phyloP scores from a whole-genome alignment of 352 stramenopile species.

The Phytophthora pistaciae region DNA sequence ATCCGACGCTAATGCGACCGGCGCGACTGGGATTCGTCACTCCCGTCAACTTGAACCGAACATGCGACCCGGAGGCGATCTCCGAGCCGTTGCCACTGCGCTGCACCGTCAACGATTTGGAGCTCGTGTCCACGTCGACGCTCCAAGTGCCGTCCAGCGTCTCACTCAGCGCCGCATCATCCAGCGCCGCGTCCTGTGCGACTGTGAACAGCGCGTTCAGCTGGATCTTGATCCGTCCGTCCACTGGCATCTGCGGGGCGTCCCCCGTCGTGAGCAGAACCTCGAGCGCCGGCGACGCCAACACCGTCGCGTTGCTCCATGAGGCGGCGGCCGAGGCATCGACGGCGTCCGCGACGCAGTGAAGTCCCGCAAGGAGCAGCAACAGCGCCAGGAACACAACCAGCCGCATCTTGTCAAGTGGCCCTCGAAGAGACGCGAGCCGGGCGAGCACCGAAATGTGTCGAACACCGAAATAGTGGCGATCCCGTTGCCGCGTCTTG shows the following conservation, averaged over 20 bases:
- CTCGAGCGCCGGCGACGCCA: slow-evolving; percentile 19
- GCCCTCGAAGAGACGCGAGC: slow-evolving; percentile 21
- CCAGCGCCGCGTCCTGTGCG: slow-evolving; percentile 22
- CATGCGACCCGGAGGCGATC: slow-evolving; percentile 8
- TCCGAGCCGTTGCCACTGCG: slow-evolving; percentile 31
- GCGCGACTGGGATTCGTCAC: slow-evolving; percentile 37
- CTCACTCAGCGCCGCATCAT: slow-evolving; percentile 19
- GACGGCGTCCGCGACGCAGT: slow-evolving; percentile 16
- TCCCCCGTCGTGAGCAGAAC: slow-evolving; percentile 33
- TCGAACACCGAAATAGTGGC: slow-evolving; percentile 5
- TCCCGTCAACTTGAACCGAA: slow-evolving; percentile 34
- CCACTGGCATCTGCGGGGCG: not conserved
- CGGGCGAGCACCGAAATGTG: slow-evolving; percentile 7
- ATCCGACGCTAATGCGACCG: slow-evolving; percentile 35
- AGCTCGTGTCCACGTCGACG: slow-evolving; percentile 15
- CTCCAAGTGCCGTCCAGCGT: slow-evolving; percentile 38
- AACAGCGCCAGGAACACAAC: slow-evolving; percentile 13
- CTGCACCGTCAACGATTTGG: slow-evolving; percentile 32
- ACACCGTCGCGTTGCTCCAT: slow-evolving; percentile 46
- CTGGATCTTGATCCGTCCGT: slow-evolving; percentile 37
- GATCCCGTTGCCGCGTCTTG: slow-evolving; percentile 34
- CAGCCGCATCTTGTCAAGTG: slow-evolving; percentile 11
- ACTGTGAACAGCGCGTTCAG: slow-evolving; percentile 36
- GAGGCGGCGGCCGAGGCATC: slow-evolving; percentile 3
- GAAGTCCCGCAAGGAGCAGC: slow-evolving; percentile 6